A percentile compares a stretch with the other conserved stretches of the same genome.
Evolutionary conservation across 305 asterid genomes (phyloP).

Genomic region (Fraxinus platypoda): DNA sequence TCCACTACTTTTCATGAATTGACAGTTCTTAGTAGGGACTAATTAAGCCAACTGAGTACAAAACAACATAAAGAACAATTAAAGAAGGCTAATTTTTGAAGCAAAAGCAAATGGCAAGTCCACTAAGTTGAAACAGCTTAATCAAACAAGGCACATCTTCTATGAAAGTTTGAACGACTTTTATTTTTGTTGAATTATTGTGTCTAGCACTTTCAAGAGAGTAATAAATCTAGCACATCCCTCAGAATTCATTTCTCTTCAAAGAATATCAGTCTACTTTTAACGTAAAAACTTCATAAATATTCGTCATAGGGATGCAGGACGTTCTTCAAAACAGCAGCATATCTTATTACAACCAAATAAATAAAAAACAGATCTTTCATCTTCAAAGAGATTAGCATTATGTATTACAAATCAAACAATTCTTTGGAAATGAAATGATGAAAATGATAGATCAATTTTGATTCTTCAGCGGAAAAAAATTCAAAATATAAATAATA

Average conservation of each 20-base stretch:
- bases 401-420: neutral
- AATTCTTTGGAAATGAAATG: neutral
- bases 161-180: neutral
- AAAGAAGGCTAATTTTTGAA: neutral
- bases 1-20: neutral
- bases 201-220: neutral
- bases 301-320: slow-evolving; percentile 41
- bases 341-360: neutral
- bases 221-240: slow-evolving; percentile 27
- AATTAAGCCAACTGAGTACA: neutral
- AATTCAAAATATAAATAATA: neutral
- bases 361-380: neutral
- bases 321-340: neutral
- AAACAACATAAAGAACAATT: neutral
- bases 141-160: neutral
- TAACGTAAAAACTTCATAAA: slow-evolving; percentile 34
- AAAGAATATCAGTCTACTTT: slow-evolving; percentile 47
- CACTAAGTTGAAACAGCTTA: neutral
- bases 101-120: neutral
- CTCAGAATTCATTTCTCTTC: slow-evolving; percentile 43
- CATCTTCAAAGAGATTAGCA: neutral
- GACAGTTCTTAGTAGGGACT: neutral
- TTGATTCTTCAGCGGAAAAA: neutral
- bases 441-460: neutral
- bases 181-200: neutral